Base-by-base conservation (phyloP, 2,329 filamentous ascomycete genomes). In the Mycosphaerella sp. region DNA sequence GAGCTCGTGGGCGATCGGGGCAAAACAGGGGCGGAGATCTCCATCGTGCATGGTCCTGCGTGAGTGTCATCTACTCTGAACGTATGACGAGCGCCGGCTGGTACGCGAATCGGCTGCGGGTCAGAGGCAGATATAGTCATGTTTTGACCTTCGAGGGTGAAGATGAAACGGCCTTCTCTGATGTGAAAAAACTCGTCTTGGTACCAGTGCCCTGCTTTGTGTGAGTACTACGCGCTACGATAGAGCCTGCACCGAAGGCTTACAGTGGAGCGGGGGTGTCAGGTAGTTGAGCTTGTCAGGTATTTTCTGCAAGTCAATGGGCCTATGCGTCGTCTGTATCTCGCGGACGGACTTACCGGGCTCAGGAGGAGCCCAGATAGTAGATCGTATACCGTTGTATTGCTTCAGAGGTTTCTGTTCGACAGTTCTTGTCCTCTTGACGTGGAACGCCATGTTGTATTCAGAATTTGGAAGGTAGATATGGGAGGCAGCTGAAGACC, bases 111-210 rank as follows among this genome's bases (percentile, higher is more conserved):
- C 1, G 64, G 63, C 47, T 66, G 64, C 4, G 62, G 61, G 31
- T 63, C 59, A 1, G 61, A 57, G 9, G 64, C 54, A 4, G 62
- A 62, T 29, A 67, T 47, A 14, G 45, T 50, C 14, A 32, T 57
- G 29, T 64, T 59, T 45, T 59, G 55, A 48, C 62, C 59, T 48
- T 64, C 63, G 21, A 67, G 59, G 3, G 64, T 65, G 58, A 66
- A 67, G 58, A 67, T 62, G 51, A 62, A 67, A 7, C 62, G 55
- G 8, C 64, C 64, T 62, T 65, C 45, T 44, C 44, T 60, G n/a
- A 66, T 57, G 36, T 59, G 52, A 54, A 67, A 67, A 48, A 57
- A 58, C 45, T 67, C 63, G 29, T 66, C 60, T 46, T 67, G 64
- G n/a, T 60, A 63, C 64, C 65, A 66, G 36, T 67, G 64, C 61